Percentiles rank a stretch among this genome's conserved stretches.
Conservation (phyloP, 179 eudicot genomes). For the Amaranthus tricolor region DNA sequence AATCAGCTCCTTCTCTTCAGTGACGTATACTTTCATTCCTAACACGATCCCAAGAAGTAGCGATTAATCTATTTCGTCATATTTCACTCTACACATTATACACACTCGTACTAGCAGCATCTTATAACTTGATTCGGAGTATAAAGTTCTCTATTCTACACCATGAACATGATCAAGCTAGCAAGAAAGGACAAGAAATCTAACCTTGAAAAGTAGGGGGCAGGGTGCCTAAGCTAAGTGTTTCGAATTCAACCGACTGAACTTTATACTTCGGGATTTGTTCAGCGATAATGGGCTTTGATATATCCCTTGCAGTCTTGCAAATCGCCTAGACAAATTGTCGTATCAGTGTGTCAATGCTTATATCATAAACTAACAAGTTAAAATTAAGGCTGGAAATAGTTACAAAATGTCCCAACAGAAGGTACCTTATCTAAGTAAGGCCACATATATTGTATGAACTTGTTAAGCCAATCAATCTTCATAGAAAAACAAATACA, state of each 20-base stretch:
- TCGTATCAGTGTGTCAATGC: neutral
- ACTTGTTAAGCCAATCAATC: slow-evolving; percentile 95
- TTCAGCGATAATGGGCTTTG: slow-evolving; percentile 56
- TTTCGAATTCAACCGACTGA: slow-evolving; percentile 59
- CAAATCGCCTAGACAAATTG: slow-evolving; percentile 48
- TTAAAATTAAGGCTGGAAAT: neutral
- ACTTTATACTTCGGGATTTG: slow-evolving; percentile 61
- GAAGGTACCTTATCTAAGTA: slow-evolving; percentile 76
- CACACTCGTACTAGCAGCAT: too few relatives aligned
- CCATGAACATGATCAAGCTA: neutral
- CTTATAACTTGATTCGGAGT: too few relatives aligned
- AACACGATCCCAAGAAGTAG: slow-evolving; percentile 12
- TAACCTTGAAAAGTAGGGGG: slow-evolving; percentile 79
- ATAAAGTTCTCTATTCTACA: too few relatives aligned
- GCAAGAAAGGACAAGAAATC: slow-evolving; percentile 5
- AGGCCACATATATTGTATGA: slow-evolving; percentile 85
- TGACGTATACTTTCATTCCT: slow-evolving; percentile 45
- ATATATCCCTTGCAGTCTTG: slow-evolving; percentile 49
- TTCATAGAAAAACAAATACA: slow-evolving; percentile 31
- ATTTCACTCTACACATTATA: neutral
- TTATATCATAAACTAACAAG: neutral
- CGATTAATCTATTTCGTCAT: neutral
- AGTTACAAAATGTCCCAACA: neutral
- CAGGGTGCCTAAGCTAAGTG: slow-evolving; percentile 61
- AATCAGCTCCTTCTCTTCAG: slow-evolving; percentile 52